Conservation (phyloP, 2,329 filamentous ascomycete genomes). For the Diaporthe sp. region DNA sequence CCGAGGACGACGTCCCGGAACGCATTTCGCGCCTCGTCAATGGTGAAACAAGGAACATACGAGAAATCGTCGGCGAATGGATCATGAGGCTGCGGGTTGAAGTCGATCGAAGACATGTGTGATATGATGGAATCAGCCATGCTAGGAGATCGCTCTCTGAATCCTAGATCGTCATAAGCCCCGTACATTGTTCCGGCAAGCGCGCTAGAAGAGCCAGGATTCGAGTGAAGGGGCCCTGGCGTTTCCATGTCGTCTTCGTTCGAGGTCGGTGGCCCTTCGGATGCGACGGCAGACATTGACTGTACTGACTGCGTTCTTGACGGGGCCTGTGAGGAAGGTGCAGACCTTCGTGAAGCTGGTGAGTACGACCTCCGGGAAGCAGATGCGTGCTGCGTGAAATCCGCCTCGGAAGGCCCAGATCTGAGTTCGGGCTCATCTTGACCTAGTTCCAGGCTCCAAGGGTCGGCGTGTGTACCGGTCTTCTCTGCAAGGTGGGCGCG, state of each 20-base stretch:
- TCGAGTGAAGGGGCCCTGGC: conserved; percentile 65
- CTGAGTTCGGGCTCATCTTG: conserved; percentile 61
- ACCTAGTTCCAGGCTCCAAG: conserved; percentile 86
- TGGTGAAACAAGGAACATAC: conserved; percentile 93
- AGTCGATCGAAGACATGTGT: conserved; percentile 76
- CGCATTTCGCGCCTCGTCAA: conserved; percentile 83
- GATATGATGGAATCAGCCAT: conserved; percentile 83
- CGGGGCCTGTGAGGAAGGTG: conserved; percentile 60
- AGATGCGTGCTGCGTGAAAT: conserved; percentile 55
- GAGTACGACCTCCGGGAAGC: conserved; percentile 53
- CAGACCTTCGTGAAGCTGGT: conserved; percentile 54
- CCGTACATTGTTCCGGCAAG: conserved; percentile 86
- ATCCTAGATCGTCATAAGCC: conserved; percentile 72
- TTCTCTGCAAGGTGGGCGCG: conserved; percentile 67
- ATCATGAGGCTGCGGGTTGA: conserved; percentile 69
- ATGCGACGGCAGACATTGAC: conserved; percentile 55
- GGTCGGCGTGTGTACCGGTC: conserved; percentile 69
- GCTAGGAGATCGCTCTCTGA: conserved; percentile 81
- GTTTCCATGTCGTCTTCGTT: conserved; percentile 69
- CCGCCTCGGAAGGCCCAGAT: conserved; percentile 58
- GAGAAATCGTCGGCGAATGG: conserved; percentile 88
- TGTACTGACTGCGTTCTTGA: conserved; percentile 63
- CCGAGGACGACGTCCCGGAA: conserved; percentile 95
- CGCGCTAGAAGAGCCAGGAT: conserved; percentile 66
- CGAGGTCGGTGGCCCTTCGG: conserved; percentile 50